Conservation (phyloP, 768 basidiomycete species). For the Porphyrellus cyaneotinctus region DNA sequence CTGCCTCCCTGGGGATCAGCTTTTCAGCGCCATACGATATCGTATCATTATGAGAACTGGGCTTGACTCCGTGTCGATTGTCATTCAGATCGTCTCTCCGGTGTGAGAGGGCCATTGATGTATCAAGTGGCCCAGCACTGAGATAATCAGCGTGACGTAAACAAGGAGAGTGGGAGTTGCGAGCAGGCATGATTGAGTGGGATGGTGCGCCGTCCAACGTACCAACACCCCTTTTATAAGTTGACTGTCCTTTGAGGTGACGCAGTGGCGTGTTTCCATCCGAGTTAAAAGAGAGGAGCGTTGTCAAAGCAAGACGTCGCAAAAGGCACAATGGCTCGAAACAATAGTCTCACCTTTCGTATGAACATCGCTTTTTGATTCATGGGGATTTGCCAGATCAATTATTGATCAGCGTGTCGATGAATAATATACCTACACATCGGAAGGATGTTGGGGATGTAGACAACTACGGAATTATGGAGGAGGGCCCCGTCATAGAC, state of each 20-base stretch:
- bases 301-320: conserved; percentile 6
- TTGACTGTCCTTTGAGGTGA: neutral
- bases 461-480: conserved; percentile 6
- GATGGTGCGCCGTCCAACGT: neutral
- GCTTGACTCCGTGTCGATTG: neutral
- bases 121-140: neutral
- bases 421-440: neutral
- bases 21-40: neutral
- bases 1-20: neutral
- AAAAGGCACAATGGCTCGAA: conserved; percentile 7
- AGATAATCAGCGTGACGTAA: neutral
- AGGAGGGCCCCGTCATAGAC: neutral
- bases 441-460: neutral
- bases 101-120: neutral
- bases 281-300: conserved; percentile 1
- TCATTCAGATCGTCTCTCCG: neutral
- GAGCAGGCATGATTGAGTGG: conserved; percentile 3
- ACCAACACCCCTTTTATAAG: conserved; percentile 7
- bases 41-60: neutral
- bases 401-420: neutral
- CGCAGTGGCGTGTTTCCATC: conserved; percentile 9
- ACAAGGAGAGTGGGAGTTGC: neutral
- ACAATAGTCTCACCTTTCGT: conserved; percentile 5
- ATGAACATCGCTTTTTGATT: conserved; percentile 3
- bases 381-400: neutral